These are phyloP conservation scores for Tilletia walkeri DNA, from an alignment of 1,284 basidiomycete species.

Conservation along the genomic window DNA sequence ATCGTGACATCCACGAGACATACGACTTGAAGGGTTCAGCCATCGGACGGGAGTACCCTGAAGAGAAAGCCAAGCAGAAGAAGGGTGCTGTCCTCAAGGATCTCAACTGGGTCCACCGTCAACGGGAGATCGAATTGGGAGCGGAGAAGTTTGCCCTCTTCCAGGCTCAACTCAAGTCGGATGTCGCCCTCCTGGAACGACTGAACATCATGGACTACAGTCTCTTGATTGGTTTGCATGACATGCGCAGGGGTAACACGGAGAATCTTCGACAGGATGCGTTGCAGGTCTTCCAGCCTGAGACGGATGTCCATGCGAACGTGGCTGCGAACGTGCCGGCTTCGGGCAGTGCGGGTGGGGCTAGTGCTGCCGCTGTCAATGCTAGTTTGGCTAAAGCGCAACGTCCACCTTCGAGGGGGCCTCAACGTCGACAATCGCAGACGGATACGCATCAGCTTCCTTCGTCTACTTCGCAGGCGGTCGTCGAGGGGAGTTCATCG, in stretches of 20 bases:
- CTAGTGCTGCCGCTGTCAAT: not conserved
- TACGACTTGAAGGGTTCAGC: slow-evolving; percentile 96
- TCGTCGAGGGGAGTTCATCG: not conserved
- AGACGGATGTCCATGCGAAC: slow-evolving; percentile 39
- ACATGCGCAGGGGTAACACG: slow-evolving; percentile 81
- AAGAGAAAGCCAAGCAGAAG: slow-evolving; percentile 76
- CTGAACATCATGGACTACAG: slow-evolving; percentile 96
- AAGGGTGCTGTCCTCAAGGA: slow-evolving; percentile 89
- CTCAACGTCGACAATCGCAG: not conserved
- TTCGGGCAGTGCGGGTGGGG: slow-evolving; percentile 37
- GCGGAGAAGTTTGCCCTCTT: slow-evolving; percentile 89
- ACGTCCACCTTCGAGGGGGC: not conserved
- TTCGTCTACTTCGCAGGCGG: not conserved
- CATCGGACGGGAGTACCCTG: slow-evolving; percentile 81
- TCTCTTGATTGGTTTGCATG: slow-evolving; percentile 89
- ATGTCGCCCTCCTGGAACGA: slow-evolving; percentile 77
- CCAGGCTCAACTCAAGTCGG: slow-evolving; percentile 81
- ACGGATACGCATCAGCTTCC: not conserved
- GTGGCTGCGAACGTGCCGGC: not conserved
- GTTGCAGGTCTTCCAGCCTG: slow-evolving; percentile 83
- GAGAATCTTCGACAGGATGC: slow-evolving; percentile 87
- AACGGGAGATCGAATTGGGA: slow-evolving; percentile 77
- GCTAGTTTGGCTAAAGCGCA: not conserved
- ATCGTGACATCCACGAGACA: slow-evolving; percentile 95
- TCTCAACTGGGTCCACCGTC: slow-evolving; percentile 87